Percentiles rank a stretch among this genome's conserved stretches.
Conservation (phyloP, 2,329 filamentous ascomycete genomes). For the Chaetomiaceae sp. region DNA sequence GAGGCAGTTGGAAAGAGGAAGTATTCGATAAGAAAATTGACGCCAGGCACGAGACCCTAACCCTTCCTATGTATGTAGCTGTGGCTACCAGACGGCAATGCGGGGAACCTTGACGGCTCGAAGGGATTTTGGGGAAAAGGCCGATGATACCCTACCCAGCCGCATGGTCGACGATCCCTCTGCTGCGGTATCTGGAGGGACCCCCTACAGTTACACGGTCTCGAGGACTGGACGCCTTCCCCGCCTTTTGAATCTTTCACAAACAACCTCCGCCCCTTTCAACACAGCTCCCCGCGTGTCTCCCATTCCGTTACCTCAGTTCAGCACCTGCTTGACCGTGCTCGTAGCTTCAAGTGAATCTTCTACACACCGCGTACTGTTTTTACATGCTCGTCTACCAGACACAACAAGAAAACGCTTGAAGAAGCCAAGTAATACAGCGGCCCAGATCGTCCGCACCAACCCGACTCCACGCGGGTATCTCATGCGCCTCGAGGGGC, state of each 20-base stretch:
- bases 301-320: too few relatives aligned
- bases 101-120: slow-evolving; percentile 9
- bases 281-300: too few relatives aligned
- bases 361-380: slow-evolving; percentile 4
- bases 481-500: background rate
- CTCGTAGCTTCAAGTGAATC: background rate
- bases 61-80: background rate
- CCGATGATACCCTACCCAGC: background rate
- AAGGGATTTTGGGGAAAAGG: background rate
- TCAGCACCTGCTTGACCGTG: too few relatives aligned
- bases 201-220: background rate
- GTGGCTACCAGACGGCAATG: background rate
- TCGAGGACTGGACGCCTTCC: background rate
- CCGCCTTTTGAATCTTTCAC: background rate
- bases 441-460: slow-evolving; percentile 1
- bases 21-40: too few relatives aligned
- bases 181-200: background rate
- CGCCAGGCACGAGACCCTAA: slow-evolving; percentile 9
- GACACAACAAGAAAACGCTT: slow-evolving; percentile 9
- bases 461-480: background rate
- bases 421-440: slow-evolving; percentile 11
- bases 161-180: background rate
- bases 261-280: too few relatives aligned
- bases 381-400: slow-evolving; percentile 4
- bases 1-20: background rate